Evolutionary conservation across 2,329 filamentous ascomycete genomes (phyloP), one percentile per base, ranked within the genome.

Genomic region (Verticillium tricorpus): DNA sequence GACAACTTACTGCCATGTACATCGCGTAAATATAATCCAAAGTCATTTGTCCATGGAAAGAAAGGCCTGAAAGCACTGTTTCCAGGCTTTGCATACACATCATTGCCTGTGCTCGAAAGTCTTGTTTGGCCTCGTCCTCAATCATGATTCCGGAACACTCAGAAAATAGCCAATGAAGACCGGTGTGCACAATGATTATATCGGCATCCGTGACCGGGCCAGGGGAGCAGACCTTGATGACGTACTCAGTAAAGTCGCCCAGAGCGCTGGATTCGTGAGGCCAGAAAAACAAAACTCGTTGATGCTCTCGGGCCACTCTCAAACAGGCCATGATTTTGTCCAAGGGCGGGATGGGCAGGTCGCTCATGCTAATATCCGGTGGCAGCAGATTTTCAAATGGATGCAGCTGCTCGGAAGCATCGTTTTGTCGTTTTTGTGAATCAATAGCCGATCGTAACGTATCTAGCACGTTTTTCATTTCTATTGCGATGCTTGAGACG

Each of bases 221-320:
- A 5, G 67, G 66, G 0, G 65, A 68, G 19, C 61, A 66, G 8
- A 69, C 63, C 17, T 64, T 67, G 31, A 69, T 62, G 25, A 67
- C 65, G 35, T 66, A 64, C 4, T 64, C 63, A 3, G 60, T 67
- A 34, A 69, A 69, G 1, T 65, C 57, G 2, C 56, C 52, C 9
- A 62, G 2, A 2, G 58, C 34, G 5, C 22, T 64, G 2, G 55
- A 37, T 4, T 63, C 60, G 15, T 52, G 37, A 14, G 54, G 54
- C 60, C 62, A 64, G 9, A 59, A 58, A 9, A 60, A 58, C 0
- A 9, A 31, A n/a, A 60, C 34, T 11, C 34, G 34, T 58, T 0
- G 58, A 56, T 9, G 60, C 57, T 4, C 62, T 62, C 58, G 58
- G 7, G 62, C 62, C 62, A 62, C 62, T 62, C 63, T 58, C 58